phyloP scores from a whole-genome alignment of 768 basidiomycete species.

The Boletus rubescentipes region DNA sequence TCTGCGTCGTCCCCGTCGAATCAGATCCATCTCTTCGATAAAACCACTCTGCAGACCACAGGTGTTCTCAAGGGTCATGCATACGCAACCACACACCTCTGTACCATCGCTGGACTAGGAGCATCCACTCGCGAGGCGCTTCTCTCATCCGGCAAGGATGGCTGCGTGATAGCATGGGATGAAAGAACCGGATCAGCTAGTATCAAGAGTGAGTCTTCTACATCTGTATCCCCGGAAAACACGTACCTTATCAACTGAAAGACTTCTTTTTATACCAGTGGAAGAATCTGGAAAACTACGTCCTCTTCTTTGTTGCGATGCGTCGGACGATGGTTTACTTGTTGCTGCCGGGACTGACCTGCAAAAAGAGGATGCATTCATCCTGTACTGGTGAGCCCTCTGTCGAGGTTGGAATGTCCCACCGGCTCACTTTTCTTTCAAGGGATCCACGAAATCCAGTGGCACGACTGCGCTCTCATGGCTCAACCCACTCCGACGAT shows the following conservation, averaged over 20 bases:
- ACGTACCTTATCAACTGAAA: slow-evolving; percentile 40
- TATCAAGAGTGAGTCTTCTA: slow-evolving; percentile 56
- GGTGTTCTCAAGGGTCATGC: slow-evolving; percentile 57
- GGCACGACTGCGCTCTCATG: slow-evolving; percentile 69
- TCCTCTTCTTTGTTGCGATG: slow-evolving; percentile 64
- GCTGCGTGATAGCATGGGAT: slow-evolving; percentile 75
- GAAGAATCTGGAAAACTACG: slow-evolving; percentile 41
- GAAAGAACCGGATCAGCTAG: slow-evolving; percentile 50
- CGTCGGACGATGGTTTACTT: slow-evolving; percentile 65
- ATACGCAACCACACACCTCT: slow-evolving; percentile 54
- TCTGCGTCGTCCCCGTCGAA: slow-evolving; percentile 62
- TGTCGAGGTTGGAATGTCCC: neutral
- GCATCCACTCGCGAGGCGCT: slow-evolving; percentile 45
- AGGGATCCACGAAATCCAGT: slow-evolving; percentile 87
- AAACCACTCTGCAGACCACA: slow-evolving; percentile 45
- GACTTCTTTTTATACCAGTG: slow-evolving; percentile 39
- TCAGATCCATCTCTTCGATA: slow-evolving; percentile 67
- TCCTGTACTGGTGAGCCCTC: slow-evolving; percentile 73
- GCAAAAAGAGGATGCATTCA: slow-evolving; percentile 75
- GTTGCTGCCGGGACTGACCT: slow-evolving; percentile 85
- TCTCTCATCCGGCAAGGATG: slow-evolving; percentile 70
- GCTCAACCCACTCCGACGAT: slow-evolving; percentile 91
- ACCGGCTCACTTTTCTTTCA: slow-evolving; percentile 5
- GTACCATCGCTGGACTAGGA: slow-evolving; percentile 42
- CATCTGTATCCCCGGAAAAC: neutral